These are phyloP conservation scores for Saccharomycopsis fermentans DNA, from an alignment of 805 yeast species.

Conservation along the genomic window DNA sequence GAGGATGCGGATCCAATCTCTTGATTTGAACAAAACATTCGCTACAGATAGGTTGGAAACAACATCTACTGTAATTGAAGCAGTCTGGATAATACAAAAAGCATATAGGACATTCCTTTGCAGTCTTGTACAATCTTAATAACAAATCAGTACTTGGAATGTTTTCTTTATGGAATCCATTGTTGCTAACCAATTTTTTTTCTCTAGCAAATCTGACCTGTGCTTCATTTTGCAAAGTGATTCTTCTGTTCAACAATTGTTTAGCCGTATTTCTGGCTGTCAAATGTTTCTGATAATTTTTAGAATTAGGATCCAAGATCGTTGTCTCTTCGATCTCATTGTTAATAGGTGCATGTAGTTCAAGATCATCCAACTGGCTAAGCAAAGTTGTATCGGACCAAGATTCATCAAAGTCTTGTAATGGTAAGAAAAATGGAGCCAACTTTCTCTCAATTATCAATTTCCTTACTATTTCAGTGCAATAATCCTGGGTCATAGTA, in stretches of 20 bases:
- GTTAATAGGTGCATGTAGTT: conserved; percentile 44
- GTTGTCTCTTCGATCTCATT: conserved; percentile 27
- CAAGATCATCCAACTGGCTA: conserved; percentile 36
- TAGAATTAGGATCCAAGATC: conserved; percentile 16
- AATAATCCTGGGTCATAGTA: conserved; percentile 61
- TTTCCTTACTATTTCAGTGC: conserved; percentile 60
- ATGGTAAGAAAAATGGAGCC: conserved; percentile 87
- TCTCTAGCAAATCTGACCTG: conserved; percentile 26
- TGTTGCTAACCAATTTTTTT: conserved; percentile 21
- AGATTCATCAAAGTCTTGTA: conserved; percentile 61
- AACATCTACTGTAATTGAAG: conserved; percentile 75
- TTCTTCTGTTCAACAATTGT: conserved; percentile 32
- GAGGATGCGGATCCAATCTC: conserved; percentile 86
- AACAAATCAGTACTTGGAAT: conserved; percentile 34
- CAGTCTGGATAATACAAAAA: conserved; percentile 75
- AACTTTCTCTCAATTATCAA: conserved; percentile 59
- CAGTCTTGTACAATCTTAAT: conserved; percentile 51
- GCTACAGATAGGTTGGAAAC: conserved; percentile 87
- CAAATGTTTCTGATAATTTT: conserved; percentile 31
- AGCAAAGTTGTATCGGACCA: conserved; percentile 69
- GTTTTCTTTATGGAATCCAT: conserved; percentile 28
- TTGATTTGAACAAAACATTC: conserved; percentile 96
- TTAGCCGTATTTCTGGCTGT: conserved; percentile 29
- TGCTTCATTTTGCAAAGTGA: conserved; percentile 29
- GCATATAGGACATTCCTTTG: conserved; percentile 90